A percentile compares a stretch with the other conserved stretches of the same genome.
phyloP scores from a whole-genome alignment of 139 green algal genomes.

The Chlorella ohadii region DNA sequence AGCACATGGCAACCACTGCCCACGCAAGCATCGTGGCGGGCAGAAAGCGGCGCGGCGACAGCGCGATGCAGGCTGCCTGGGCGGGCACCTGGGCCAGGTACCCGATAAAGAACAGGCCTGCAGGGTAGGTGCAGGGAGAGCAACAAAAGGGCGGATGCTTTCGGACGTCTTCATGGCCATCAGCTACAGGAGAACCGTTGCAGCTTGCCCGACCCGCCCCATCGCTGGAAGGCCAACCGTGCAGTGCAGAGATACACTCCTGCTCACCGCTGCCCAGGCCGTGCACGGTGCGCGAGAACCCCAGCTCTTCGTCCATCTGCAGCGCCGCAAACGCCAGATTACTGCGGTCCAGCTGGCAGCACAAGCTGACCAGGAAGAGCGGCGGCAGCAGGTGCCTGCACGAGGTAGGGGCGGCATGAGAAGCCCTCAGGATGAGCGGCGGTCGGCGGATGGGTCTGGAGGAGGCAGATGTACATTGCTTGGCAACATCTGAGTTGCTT shows the following conservation, averaged over 20 bases:
- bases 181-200: no score
- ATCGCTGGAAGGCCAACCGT: no score
- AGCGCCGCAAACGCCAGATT: constrained; percentile 69
- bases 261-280: constrained; percentile 55
- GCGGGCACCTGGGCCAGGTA: constrained; percentile 55
- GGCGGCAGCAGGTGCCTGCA: neutral
- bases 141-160: no score
- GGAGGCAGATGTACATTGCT: no score
- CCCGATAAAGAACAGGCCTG: constrained; percentile 71
- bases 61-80: constrained; percentile 28
- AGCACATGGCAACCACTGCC: constrained; percentile 55
- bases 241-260: no score
- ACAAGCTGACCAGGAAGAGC: constrained; percentile 5
- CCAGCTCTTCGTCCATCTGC: constrained; percentile 51
- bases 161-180: no score
- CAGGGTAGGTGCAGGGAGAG: neutral
- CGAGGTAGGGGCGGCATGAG: no score
- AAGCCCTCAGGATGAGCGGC: no score
- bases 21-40: constrained; percentile 50
- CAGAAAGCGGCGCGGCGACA: constrained; percentile 58
- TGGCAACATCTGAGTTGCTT: no score
- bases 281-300: constrained; percentile 51
- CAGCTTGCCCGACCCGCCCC: no score
- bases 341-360: constrained; percentile 63
- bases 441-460: no score